Base-by-base conservation (phyloP, 2,329 filamentous ascomycete genomes). In the Alternaria consortialis region DNA sequence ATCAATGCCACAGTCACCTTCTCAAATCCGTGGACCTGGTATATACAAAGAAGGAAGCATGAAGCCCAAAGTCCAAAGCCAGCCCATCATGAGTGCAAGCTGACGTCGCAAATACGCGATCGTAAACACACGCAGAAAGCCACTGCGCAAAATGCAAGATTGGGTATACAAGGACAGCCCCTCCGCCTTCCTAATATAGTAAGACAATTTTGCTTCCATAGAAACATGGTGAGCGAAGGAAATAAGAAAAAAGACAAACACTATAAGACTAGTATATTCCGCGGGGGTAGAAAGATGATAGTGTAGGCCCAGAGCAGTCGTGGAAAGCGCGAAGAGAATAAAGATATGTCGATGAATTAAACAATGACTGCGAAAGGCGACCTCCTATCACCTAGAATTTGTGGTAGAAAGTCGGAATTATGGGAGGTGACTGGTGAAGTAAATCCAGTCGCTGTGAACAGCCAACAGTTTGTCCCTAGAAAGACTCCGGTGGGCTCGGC, bases 401-500 rank as follows among this genome's bases (percentile, higher is more conserved):
- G 53, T 36, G 51, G 44, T 29, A 27, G n/a, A 57, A 63, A 43
- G 31, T 48, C 27, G 43, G 31, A 56, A 58, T 50, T 56, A 37
- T 39, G 29, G 29, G 32, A 62, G 25, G 40, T 15, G 43, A 32
- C 13, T 32, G 51, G n/a, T 23, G 34, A 5, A 39, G 13, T 29
- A 20, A 29, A 23, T 36, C 39, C 15, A 37, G 13, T 12, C n/a
- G 23, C 7, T 13, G 13, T 39, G 13, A 39, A 15, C 31, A 52
- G 15, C 54, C 47, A 23, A 27, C 12, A n/a, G 17, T 27, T 5
- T 42, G 25, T 23, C n/a, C 42, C 72, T 67, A 73, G 61, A 67
- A 92, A 88, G 77, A 91, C 93, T 80, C 94, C 89, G 70, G 70
- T 4, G 92, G 92, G 74, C 91, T 95, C 84, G 94, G 93, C 88